Conservation (phyloP, 2,329 filamentous ascomycete species). For the Arthrobotrys entomopaga region DNA sequence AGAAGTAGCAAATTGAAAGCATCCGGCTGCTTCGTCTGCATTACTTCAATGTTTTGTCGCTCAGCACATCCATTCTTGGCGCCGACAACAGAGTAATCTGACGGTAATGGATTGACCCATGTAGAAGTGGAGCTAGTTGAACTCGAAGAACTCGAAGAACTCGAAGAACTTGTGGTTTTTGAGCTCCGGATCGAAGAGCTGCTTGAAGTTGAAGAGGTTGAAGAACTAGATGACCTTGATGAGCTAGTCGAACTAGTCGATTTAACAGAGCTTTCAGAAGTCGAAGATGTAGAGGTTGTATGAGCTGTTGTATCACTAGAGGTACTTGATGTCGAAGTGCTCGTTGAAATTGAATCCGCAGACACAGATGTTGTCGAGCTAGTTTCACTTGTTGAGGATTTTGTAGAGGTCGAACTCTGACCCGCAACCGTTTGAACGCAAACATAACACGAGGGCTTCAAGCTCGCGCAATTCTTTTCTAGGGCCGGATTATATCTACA, state of each 20-base stretch:
- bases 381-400: conserved; percentile 1
- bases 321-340: conserved; percentile 8
- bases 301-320: neutral
- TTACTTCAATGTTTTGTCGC: conserved; percentile 19
- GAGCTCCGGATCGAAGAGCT: neutral
- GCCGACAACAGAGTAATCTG: conserved; percentile 12
- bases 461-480: conserved; percentile 17
- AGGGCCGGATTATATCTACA: conserved; percentile 26
- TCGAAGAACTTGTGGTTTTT: neutral
- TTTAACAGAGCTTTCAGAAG: neutral
- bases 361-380: conserved; percentile 3
- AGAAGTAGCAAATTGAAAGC: conserved; percentile 33
- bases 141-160: neutral
- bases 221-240: neutral
- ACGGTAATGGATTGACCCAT: neutral
- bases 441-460: conserved; percentile 28
- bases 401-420: conserved; percentile 10
- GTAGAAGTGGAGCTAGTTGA: neutral
- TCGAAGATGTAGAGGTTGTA: conserved; percentile 2
- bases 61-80: conserved; percentile 23
- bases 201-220: neutral
- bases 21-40: conserved; percentile 29
- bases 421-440: conserved; percentile 15
- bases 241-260: neutral
- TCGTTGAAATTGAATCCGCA: neutral